Conservation (phyloP, 225 moss, liverwort and hornwort species). For the Takakia lepidozioides region DNA sequence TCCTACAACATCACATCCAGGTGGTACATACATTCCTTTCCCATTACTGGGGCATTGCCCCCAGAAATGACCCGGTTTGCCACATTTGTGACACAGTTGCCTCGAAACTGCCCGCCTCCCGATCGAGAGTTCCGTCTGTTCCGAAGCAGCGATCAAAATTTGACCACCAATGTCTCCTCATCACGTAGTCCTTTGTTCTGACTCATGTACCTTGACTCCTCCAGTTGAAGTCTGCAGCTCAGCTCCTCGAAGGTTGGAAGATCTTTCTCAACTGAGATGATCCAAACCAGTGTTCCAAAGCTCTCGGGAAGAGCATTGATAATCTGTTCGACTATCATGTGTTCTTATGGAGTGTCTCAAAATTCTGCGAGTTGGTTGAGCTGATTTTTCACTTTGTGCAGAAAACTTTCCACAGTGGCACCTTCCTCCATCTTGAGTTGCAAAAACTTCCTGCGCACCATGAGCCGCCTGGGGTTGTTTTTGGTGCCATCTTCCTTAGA, state of each 20-base stretch:
- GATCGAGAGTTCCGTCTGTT: background rate
- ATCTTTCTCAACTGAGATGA: background rate
- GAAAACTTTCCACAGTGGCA: too few relatives aligned
- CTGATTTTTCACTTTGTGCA: too few relatives aligned
- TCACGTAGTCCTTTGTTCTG: background rate
- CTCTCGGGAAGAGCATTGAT: constrained; percentile 1
- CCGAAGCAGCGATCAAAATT: too few relatives aligned
- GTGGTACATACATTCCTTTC: too few relatives aligned
- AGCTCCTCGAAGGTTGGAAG: background rate
- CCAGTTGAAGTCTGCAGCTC: background rate
- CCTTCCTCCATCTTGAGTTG: too few relatives aligned
- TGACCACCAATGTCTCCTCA: background rate
- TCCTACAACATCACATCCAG: too few relatives aligned
- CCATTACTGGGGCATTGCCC: background rate
- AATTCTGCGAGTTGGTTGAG: too few relatives aligned
- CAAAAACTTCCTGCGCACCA: too few relatives aligned
- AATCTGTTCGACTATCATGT: constrained; percentile 1
- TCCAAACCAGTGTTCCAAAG: background rate
- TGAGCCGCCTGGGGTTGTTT: too few relatives aligned
- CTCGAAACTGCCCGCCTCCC: background rate
- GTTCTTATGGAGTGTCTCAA: background rate
- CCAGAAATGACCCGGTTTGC: background rate
- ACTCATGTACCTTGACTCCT: background rate
- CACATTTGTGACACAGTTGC: background rate
- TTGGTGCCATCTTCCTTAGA: too few relatives aligned